Evolutionary conservation across 805 yeast species (phyloP).

Genomic region (Ogataea nitratoaversa): DNA sequence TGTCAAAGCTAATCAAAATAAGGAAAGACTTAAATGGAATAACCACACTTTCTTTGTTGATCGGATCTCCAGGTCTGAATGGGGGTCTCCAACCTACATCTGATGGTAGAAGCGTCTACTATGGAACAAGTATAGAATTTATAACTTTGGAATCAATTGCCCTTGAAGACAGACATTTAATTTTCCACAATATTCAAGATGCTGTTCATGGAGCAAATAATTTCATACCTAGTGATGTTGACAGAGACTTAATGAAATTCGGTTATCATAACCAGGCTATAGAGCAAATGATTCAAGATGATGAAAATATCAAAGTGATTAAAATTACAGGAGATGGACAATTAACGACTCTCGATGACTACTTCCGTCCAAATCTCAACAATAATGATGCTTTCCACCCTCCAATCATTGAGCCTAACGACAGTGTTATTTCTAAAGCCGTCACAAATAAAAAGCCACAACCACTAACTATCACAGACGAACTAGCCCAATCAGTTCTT

Average conservation of each 20-base stretch:
- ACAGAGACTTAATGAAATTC: conserved; percentile 5
- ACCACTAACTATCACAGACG: conserved; percentile 21
- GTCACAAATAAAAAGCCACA: conserved; percentile 2
- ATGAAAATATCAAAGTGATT: conserved; percentile 28
- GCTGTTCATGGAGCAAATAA: background rate
- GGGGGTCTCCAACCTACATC: conserved; percentile 4
- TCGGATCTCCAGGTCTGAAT: conserved; percentile 16
- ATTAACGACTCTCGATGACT: conserved; percentile 29
- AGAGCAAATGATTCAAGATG: conserved; percentile 31
- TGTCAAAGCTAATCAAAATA: conserved; percentile 51
- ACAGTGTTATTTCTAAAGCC: too few relatives aligned
- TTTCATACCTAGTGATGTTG: background rate
- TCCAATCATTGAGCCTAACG: too few relatives aligned
- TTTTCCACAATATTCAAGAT: background rate
- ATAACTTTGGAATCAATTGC: conserved; percentile 26
- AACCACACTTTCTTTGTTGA: conserved; percentile 26
- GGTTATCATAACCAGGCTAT: conserved; percentile 27
- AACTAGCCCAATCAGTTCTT: conserved; percentile 25
- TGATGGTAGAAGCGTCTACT: conserved; percentile 14
- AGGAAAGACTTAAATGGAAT: conserved; percentile 50
- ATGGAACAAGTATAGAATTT: conserved; percentile 31
- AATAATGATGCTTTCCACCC: background rate
- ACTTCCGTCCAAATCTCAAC: conserved; percentile 5
- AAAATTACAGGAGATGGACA: conserved; percentile 25
- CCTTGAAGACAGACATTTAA: conserved; percentile 15